phyloP scores from a whole-genome alignment of 208 protist genomes.

The Leishmania amazonensis region DNA sequence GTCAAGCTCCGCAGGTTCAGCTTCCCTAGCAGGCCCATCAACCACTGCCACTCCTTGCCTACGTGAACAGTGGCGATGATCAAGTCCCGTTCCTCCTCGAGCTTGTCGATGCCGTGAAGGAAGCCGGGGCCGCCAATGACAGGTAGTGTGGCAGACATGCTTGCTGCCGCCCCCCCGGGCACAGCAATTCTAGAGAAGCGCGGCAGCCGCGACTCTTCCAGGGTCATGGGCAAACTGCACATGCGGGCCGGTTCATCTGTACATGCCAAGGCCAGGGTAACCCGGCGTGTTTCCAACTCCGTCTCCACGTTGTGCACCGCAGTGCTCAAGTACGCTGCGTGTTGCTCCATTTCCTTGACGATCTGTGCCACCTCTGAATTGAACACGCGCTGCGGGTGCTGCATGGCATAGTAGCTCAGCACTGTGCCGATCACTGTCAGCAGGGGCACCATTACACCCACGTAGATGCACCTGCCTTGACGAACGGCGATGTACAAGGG shows the following conservation, averaged over 20 bases:
- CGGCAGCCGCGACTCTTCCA: slow-evolving; percentile 7
- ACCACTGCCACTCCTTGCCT: slow-evolving; percentile 33
- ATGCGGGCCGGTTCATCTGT: not conserved
- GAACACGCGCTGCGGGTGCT: slow-evolving; percentile 35
- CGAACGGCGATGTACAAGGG: slow-evolving; percentile 39
- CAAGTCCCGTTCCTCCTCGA: slow-evolving; percentile 20
- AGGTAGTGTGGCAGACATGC: not conserved
- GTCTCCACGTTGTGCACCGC: slow-evolving; percentile 32
- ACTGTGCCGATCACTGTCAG: slow-evolving; percentile 46
- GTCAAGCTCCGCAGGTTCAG: not conserved
- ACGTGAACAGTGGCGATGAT: slow-evolving; percentile 30
- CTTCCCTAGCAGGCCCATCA: slow-evolving; percentile 8
- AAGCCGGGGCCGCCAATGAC: not conserved
- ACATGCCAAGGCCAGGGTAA: not conserved
- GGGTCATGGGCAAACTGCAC: slow-evolving; percentile 8
- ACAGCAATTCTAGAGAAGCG: not conserved
- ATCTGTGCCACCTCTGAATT: slow-evolving; percentile 35
- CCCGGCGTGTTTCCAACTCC: slow-evolving; percentile 22
- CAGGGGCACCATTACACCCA: slow-evolving; percentile 49
- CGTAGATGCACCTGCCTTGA: slow-evolving; percentile 36
- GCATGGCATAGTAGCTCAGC: slow-evolving; percentile 46
- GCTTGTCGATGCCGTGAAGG: slow-evolving; percentile 18
- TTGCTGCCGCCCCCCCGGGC: not conserved
- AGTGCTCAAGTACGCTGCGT: slow-evolving; percentile 23
- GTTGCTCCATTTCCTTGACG: slow-evolving; percentile 33